Percentiles rank a stretch among this genome's conserved stretches.
Conservation (phyloP, 1,284 basidiomycete genomes). For the Leccinum griseonigrum region DNA sequence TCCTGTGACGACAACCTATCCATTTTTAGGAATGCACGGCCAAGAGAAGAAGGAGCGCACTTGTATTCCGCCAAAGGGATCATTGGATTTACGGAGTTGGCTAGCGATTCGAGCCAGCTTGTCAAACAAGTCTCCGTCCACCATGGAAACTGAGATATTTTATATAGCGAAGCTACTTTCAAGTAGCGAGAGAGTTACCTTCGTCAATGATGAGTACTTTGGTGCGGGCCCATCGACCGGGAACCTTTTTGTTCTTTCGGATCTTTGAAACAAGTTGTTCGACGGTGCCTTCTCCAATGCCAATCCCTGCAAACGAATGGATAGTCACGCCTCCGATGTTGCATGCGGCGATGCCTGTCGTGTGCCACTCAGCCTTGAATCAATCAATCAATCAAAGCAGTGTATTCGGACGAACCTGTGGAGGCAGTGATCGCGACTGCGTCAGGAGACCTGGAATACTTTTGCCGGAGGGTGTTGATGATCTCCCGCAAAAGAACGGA, state of each 20-base stretch:
- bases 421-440: constrained; percentile 86
- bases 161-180: neutral
- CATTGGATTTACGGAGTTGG: constrained; percentile 49
- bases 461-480: constrained; percentile 59
- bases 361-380: constrained; percentile 1
- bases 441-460: constrained; percentile 44
- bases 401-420: constrained; percentile 51
- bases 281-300: constrained; percentile 67
- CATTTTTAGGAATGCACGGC: constrained; percentile 3
- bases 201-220: constrained; percentile 90
- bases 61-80: constrained; percentile 89
- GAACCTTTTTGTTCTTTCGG: constrained; percentile 63
- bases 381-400: neutral
- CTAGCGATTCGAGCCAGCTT: constrained; percentile 76
- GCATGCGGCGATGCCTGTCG: constrained; percentile 80
- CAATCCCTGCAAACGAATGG: constrained; percentile 89
- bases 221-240: constrained; percentile 71
- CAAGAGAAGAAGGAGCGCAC: constrained; percentile 38
- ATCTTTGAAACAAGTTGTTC: constrained; percentile 62
- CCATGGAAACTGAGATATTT: constrained; percentile 75
- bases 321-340: constrained; percentile 90
- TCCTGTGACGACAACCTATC: constrained; percentile 78
- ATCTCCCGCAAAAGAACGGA: constrained; percentile 89
- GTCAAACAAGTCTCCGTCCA: constrained; percentile 86
- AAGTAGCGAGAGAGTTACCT: constrained; percentile 45